Conservation (phyloP, 179 eudicot genomes). For the Heliamphora pulchella region DNA sequence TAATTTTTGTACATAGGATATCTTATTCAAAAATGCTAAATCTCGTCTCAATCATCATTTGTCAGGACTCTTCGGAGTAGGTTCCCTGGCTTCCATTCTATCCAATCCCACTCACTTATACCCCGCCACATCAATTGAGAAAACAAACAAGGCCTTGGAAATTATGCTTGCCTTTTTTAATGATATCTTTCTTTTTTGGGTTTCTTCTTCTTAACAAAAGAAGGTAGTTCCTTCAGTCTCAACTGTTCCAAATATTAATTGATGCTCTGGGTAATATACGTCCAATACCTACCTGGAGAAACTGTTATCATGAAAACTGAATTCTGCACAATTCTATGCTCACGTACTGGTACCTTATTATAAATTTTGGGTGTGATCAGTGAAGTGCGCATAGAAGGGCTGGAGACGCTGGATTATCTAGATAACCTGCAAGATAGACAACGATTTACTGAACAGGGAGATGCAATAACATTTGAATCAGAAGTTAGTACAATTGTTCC, state of each 20-base stretch:
- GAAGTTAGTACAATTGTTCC: slow-evolving; percentile 48
- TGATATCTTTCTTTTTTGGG: neutral
- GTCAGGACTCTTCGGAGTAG: no score
- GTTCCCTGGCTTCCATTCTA: no score
- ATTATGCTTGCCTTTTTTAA: neutral
- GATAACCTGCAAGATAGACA: slow-evolving; percentile 68
- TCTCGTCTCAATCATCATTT: no score
- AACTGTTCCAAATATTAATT: neutral
- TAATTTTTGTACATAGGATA: no score
- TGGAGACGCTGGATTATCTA: slow-evolving; percentile 82
- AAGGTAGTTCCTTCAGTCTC: neutral
- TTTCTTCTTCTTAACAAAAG: neutral
- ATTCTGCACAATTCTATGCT: slow-evolving; percentile 1
- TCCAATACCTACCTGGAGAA: neutral
- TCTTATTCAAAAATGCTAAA: no score
- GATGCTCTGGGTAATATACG: neutral
- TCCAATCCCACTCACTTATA: neutral
- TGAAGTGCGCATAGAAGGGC: slow-evolving; percentile 93
- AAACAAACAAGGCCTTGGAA: neutral
- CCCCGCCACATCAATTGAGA: neutral
- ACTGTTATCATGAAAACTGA: neutral
- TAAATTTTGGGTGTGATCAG: slow-evolving; percentile 35
- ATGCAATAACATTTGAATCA: slow-evolving; percentile 90
- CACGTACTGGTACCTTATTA: neutral
- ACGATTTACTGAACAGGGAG: slow-evolving; percentile 93